These are phyloP conservation scores for Colletotrichum chrysophilum DNA, from an alignment of 2,329 filamentous ascomycete species.

Conservation along the genomic window DNA sequence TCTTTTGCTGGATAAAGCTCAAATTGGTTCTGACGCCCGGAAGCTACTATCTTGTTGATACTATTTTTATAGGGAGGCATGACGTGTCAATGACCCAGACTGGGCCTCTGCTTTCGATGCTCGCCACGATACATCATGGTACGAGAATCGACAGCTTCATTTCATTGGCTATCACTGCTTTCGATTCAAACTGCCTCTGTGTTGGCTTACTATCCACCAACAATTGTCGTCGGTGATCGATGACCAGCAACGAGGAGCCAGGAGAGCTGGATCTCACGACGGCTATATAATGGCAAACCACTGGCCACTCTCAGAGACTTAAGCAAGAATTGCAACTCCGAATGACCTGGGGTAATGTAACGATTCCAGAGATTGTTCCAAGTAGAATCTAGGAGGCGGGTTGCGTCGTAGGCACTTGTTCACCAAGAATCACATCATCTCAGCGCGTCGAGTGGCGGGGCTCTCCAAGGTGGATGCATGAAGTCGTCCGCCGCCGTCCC, in stretches of 20 bases:
- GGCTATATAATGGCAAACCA: accelerated
- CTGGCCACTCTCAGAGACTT: background rate
- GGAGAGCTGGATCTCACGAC: background rate
- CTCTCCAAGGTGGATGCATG: background rate
- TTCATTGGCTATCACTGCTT: accelerated
- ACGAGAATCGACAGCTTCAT: accelerated
- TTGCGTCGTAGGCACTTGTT: background rate
- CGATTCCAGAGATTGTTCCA: no score
- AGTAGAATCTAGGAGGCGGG: no score
- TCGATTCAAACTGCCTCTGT: accelerated
- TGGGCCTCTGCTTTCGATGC: background rate
- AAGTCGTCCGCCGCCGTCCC: accelerated
- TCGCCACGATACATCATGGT: background rate
- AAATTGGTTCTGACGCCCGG: accelerated
- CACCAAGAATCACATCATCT: background rate
- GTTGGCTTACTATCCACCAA: no score
- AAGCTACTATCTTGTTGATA: background rate
- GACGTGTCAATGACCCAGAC: background rate
- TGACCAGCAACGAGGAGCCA: no score
- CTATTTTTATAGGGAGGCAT: background rate
- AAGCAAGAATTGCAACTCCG: background rate
- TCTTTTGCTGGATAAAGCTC: background rate
- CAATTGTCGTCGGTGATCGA: no score
- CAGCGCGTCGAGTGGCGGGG: background rate
- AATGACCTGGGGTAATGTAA: no score